phyloP scores from a whole-genome alignment of 2,329 filamentous ascomycete genomes.

The Colletotrichum cuscutae region DNA sequence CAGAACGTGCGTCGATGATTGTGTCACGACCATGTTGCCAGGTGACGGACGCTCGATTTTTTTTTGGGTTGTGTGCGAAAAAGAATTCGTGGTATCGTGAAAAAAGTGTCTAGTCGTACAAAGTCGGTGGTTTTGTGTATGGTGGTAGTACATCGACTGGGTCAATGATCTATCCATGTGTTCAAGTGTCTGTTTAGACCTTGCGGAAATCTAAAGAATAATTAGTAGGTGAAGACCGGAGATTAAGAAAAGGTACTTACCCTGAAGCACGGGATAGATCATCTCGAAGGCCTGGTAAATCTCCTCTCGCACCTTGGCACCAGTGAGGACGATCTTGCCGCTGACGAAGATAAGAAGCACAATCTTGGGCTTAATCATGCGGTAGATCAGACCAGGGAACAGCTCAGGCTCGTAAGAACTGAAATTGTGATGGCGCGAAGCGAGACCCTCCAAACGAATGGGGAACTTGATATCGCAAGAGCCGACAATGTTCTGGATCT shows the following conservation, averaged over 20 bases:
- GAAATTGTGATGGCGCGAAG: slow-evolving; percentile 98
- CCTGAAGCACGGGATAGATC: slow-evolving; percentile 95
- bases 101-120: slow-evolving; percentile 52
- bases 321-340: slow-evolving; percentile 97
- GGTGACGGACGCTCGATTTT: slow-evolving; percentile 16
- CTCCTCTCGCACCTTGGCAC: slow-evolving; percentile 97
- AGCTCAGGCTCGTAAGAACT: slow-evolving; percentile 98
- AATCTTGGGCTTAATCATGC: slow-evolving; percentile 99
- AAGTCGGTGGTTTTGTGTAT: slow-evolving; percentile 34
- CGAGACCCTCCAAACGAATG: slow-evolving; percentile 94
- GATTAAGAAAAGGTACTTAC: slow-evolving; percentile 56
- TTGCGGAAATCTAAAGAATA: slow-evolving; percentile 63
- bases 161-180: slow-evolving; percentile 14
- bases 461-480: slow-evolving; percentile 99
- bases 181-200: slow-evolving; percentile 50
- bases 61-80: slow-evolving; percentile 33
- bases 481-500: slow-evolving; percentile 99
- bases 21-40: slow-evolving; percentile 9
- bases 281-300: slow-evolving; percentile 97
- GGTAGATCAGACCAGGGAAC: slow-evolving; percentile 99
- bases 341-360: slow-evolving; percentile 97
- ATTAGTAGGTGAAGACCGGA: slow-evolving; percentile 20
- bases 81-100: slow-evolving; percentile 60
- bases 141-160: slow-evolving; percentile 36
- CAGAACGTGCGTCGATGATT: slow-evolving; percentile 16